Evolutionary conservation across 345 rosid genomes (phyloP), one percentile per base, ranked within the genome.

Genomic region (Kernera saxatilis): DNA sequence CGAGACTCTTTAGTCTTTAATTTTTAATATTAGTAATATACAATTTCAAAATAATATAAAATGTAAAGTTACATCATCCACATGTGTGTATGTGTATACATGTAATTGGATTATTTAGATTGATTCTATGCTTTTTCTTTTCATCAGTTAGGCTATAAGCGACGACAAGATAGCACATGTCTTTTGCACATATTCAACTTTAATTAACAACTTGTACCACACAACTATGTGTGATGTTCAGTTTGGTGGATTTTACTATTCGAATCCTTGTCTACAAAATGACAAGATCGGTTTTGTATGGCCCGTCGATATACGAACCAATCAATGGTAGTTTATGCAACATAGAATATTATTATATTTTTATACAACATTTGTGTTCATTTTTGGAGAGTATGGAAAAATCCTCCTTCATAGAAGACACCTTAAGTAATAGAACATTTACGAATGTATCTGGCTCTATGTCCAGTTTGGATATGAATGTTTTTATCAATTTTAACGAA

Each of bases 131-230:
- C 18, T 19, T 64, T 46, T 19, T 46, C 18, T 32, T 27, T 29
- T 52, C 51, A 55, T 45, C 5, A 61, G 44, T 61, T 73, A 64
- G 77, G 77, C 21, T 30, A 23, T 53, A 63, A 72, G 18, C 48
- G 18, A 53, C 64, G 70, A 53, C 22, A 72, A 62, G 48, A 72
- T 43, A 18, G 70, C 77, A 73, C 71, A 73, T 64, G 77, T 64
- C 33, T 39, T 54, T 64, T 73, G 71, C 44, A 55, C 36, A 56
- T 55, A 65, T 73, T 65, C 77, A 54, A 73, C 58, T 46, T 55
- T 44, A 56, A 12, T 36, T 44, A 46, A 46, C 19, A 64, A 64
- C 30, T 64, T 56, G 36, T 72, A 37, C 71, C 77, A 72, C 71
- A 64, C 77, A 64, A 44, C 33, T 35, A 55, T 43, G 17, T 45